Evolutionary conservation across 441 rosid genomes (phyloP).

Genomic region (Gossypium trilobum): DNA sequence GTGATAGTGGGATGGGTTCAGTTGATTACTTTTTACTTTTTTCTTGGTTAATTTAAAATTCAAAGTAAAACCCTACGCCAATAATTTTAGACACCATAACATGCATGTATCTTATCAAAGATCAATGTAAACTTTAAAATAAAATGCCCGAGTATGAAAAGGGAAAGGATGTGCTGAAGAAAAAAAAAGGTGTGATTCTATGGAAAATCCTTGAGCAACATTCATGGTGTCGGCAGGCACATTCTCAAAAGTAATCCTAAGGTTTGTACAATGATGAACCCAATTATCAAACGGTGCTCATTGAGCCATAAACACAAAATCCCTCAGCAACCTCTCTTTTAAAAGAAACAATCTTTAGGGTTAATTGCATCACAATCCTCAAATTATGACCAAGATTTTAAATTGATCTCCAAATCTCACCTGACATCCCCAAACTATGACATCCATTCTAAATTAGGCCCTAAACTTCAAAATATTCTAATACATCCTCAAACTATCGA

Average conservation of each 20-base stretch:
- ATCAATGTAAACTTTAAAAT: conserved; percentile 3
- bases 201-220: neutral
- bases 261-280: neutral
- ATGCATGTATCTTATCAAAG: neutral
- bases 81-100: neutral
- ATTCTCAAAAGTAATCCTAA: neutral
- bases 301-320: neutral
- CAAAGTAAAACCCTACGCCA: neutral
- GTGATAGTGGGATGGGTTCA: conserved; percentile 11
- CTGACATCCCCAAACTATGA: too few relatives aligned
- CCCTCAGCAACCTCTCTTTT: neutral
- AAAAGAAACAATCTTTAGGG: neutral
- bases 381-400: too few relatives aligned
- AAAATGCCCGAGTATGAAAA: neutral
- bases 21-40: conserved; percentile 1
- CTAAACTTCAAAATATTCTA: too few relatives aligned
- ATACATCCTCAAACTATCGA: too few relatives aligned
- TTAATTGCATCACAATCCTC: too few relatives aligned
- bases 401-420: too few relatives aligned
- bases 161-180: neutral
- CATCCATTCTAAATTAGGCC: too few relatives aligned
- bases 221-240: conserved; percentile 12
- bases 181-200: neutral
- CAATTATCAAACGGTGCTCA: neutral
- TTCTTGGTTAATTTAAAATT: neutral